phyloP scores from a whole-genome alignment of 441 rosid genomes.

The Bocquillonia castaneifolia region DNA sequence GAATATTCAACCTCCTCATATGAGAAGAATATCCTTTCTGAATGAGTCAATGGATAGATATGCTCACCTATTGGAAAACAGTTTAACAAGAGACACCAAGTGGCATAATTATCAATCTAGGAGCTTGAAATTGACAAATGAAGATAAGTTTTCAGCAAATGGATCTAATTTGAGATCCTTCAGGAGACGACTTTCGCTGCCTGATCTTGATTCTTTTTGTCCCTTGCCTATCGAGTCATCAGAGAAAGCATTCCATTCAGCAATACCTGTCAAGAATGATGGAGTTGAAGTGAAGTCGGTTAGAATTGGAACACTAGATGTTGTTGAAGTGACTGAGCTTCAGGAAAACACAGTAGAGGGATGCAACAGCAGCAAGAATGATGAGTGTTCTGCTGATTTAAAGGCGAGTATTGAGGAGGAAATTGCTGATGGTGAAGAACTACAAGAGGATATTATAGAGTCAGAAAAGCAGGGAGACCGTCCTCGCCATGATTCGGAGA shows the following conservation, averaged over 20 bases:
- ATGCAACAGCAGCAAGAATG: conserved; percentile 5
- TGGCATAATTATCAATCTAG: conserved; percentile 39
- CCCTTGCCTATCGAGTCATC: conserved; percentile 45
- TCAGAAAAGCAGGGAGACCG: conserved; percentile 14
- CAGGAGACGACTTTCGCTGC: conserved; percentile 67
- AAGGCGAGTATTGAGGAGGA: conserved; percentile 17
- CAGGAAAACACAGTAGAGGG: conserved; percentile 15
- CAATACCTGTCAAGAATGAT: conserved; percentile 20
- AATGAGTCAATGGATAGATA: conserved; percentile 54
- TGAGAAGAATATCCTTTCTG: conserved; percentile 42
- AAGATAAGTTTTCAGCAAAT: conserved; percentile 33
- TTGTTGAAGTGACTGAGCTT: conserved; percentile 22
- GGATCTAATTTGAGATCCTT: conserved; percentile 38
- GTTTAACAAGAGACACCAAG: conserved; percentile 32
- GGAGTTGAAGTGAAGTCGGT: conserved; percentile 15
- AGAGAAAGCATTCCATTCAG: conserved; percentile 26
- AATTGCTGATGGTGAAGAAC: conserved; percentile 9
- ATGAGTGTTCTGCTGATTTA: conserved; percentile 15
- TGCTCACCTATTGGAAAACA: conserved; percentile 44
- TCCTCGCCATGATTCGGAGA: conserved; percentile 29
- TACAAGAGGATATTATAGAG: conserved; percentile 22
- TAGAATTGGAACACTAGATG: conserved; percentile 19
- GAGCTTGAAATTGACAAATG: conserved; percentile 56
- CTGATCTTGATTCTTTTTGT: conserved; percentile 58
- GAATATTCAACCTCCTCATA: conserved; percentile 6